Evolutionary conservation across 2,329 filamentous ascomycete genomes (phyloP), one percentile per base, ranked within the genome.

Genomic region (Trichoderma brevicompactum): DNA sequence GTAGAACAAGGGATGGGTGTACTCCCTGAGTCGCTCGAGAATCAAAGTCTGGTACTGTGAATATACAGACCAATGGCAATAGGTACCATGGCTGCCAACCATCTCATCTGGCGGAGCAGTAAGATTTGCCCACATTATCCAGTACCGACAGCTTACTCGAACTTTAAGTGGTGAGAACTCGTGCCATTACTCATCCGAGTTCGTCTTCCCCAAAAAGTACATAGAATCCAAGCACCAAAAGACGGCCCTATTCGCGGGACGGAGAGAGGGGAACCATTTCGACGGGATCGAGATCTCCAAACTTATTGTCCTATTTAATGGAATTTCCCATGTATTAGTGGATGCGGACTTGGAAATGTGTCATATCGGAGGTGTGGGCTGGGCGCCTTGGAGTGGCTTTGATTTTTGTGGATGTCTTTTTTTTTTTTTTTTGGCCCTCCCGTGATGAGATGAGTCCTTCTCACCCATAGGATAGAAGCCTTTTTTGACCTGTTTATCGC

Each of bases 221-320:
- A 17, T 15, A 48, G 13, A 54, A 43, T 55, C 53, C 4, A 55
- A 55, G 53, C 53, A 41, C 8, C 28, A 36, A 32, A 41, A 36
- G 54, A 19, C 52, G 52, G 32, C 34, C 49, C 61, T 64, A 17
- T 32, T 58, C 52, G 38, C 15, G 36, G 53, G 40, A 36, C 5
- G 5, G 23, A 28, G 23, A 28, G 23, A n/a, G n/a, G 52, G 50
- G 52, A 44, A 65, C 63, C 63, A 19, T 32, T 44, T 28, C 32
- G 28, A 59, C 48, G 48, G 53, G 63, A 65, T 65, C 63, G 63
- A 65, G 63, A 65, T 65, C 63, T 65, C 46, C 9, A 44, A 59
- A 34, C 32, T 59, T 41, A 17, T 43, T 36, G 63, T 59, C 53
- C 38, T 43, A 49, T 44, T 44, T 59, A 9, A 43, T 40, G 46